Evolutionary conservation across 2,329 filamentous ascomycete genomes (phyloP), one percentile per base, ranked within the genome.

Genomic region (Pochonia chlamydosporia): DNA sequence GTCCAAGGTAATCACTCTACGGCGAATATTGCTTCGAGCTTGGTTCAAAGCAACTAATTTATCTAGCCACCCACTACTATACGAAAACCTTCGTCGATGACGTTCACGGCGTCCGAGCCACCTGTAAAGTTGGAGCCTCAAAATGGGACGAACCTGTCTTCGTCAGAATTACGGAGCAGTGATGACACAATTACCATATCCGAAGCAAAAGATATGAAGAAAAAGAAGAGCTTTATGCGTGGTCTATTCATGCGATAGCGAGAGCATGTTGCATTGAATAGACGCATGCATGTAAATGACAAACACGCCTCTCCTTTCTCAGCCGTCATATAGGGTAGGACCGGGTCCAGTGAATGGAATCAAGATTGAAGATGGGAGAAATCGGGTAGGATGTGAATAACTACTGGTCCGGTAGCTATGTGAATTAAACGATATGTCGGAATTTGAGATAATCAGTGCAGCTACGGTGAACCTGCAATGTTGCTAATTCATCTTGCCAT

Each of bases 191-290:
- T 23, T 16, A 18, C 11, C 14, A 24, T 24, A 10, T 8, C 25
- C 9, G 23, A 44, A 30, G 13, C 18, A 11, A 39, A 49, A 23
- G 28, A 21, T 1, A 30, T 49, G 8, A 52, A 28, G 20, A 51
- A 48, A 42, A 51, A 46, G 26, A 54, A 49, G 43, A 49, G 52
- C 26, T 47, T 55, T 21, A 51, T 55, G n/a, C 46, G 49, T 4
- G 46, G 44, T 10, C 23, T 51, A 5, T 49, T 55, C 35, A 47
- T 49, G n/a, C 42, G 53, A 28, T 47, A 43, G 18, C 40, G 4
- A 9, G 37, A 37, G 13, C n/a, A n/a, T n/a, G n/a, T n/a, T n/a
- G n/a, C n/a, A n/a, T n/a, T n/a, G n/a, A n/a, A n/a, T n/a, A n/a
- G n/a, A n/a, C n/a, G n/a, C n/a, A n/a, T n/a, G n/a, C n/a, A n/a